Evolutionary conservation across 371 early-diverging fungal genomes (phyloP).

Genomic region (Mortierella sp.): DNA sequence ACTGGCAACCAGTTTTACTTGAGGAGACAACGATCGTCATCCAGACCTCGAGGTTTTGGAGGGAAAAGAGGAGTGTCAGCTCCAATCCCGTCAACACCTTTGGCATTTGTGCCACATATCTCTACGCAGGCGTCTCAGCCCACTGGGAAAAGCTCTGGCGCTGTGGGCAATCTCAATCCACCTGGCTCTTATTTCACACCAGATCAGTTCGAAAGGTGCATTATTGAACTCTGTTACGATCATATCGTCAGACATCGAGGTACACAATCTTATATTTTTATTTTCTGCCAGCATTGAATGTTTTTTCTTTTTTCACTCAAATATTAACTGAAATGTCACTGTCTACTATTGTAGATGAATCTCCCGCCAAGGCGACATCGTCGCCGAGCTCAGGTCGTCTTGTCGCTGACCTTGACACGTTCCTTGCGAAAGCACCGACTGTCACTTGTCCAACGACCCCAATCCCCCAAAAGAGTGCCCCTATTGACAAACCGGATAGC

Average conservation of each 20-base stretch:
- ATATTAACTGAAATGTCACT: too few relatives aligned
- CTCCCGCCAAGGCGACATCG: neutral
- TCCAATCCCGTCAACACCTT: neutral
- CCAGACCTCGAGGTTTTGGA: neutral
- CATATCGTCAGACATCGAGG: slow-evolving; percentile 3
- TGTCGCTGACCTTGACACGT: neutral
- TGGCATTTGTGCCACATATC: neutral
- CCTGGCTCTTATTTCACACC: neutral
- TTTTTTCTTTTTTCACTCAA: too few relatives aligned
- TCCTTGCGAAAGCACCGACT: neutral
- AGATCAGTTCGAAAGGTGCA: slow-evolving; percentile 11
- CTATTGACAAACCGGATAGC: neutral
- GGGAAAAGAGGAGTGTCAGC: slow-evolving; percentile 1
- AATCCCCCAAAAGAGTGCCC: neutral
- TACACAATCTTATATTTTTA: neutral
- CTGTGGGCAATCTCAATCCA: neutral
- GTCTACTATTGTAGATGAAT: neutral
- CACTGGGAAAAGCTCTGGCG: neutral
- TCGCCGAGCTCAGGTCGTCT: neutral
- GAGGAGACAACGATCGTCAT: neutral
- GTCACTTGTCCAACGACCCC: neutral
- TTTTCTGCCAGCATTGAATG: neutral
- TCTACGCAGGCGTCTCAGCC: neutral
- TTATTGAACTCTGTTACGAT: slow-evolving; percentile 2
- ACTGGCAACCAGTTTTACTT: neutral